phyloP scores from a whole-genome alignment of 1,139 yeast genomes.

The Saccharomycopsis hybrid region DNA sequence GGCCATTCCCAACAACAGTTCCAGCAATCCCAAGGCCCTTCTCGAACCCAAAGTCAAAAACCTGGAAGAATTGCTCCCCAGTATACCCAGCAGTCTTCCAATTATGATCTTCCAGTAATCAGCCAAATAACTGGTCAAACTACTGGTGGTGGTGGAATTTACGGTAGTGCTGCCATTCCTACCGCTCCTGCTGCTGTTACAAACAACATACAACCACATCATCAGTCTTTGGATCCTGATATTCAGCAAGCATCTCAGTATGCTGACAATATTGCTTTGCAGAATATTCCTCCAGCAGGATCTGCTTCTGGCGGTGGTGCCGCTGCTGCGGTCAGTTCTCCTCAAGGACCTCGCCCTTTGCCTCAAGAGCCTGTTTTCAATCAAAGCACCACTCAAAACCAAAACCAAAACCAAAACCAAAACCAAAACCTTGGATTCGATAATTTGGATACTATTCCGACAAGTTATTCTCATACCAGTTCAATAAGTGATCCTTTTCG shows the following conservation, averaged over 20 bases:
- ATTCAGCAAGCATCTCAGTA: background rate
- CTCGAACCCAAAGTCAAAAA: no score
- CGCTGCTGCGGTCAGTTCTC: background rate
- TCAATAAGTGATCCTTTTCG: background rate
- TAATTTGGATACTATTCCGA: background rate
- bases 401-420: background rate
- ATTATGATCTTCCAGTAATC: background rate
- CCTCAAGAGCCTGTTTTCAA: conserved; percentile 4
- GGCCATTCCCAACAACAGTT: no score
- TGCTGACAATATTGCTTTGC: conserved; percentile 9
- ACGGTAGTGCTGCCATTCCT: background rate
- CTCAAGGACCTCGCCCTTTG: conserved; percentile 1
- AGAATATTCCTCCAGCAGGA: background rate
- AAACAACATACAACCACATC: background rate
- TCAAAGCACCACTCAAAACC: background rate
- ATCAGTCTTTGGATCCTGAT: background rate
- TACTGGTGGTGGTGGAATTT: background rate
- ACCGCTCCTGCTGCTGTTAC: background rate
- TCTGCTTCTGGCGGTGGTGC: background rate
- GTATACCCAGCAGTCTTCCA: background rate
- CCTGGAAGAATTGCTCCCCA: no score
- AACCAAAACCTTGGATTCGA: background rate
- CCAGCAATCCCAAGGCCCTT: no score
- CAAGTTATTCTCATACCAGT: background rate
- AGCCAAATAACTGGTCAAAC: background rate